These are phyloP conservation scores for Chaetomidium leptoderma DNA, from an alignment of 495 filamentous ascomycete species.

Conservation along the genomic window DNA sequence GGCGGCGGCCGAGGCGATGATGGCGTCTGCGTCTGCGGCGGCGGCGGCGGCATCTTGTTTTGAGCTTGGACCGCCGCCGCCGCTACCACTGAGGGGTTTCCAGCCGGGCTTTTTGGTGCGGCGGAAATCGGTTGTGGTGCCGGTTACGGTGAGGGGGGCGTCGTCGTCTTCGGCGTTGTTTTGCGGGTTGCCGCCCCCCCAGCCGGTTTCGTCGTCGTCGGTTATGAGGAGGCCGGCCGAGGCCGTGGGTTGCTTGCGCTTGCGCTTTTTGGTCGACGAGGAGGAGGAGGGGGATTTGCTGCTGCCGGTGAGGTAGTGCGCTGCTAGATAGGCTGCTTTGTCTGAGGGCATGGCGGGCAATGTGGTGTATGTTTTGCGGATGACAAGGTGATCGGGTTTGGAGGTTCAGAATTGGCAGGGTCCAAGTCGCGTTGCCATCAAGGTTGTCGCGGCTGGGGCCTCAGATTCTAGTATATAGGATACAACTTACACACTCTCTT, in stretches of 20 bases:
- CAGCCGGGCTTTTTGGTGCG: slow-evolving; percentile 72
- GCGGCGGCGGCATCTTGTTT: slow-evolving; percentile 37
- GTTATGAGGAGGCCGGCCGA: slow-evolving; percentile 76
- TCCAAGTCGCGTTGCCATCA: slow-evolving; percentile 10
- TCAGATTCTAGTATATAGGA: too few species aligned
- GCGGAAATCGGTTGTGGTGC: slow-evolving; percentile 64
- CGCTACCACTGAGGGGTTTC: slow-evolving; percentile 68
- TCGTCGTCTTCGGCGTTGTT: slow-evolving; percentile 45
- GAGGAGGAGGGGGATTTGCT: slow-evolving; percentile 56
- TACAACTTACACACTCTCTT: too few species aligned
- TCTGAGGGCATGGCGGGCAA: slow-evolving; percentile 50
- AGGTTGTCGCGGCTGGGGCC: too few species aligned
- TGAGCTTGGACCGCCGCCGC: slow-evolving; percentile 2
- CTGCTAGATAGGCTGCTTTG: slow-evolving; percentile 84
- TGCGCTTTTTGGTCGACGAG: slow-evolving; percentile 64
- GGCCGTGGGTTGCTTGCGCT: slow-evolving; percentile 64
- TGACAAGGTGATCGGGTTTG: not conserved
- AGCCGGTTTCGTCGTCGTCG: slow-evolving; percentile 79
- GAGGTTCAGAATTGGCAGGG: not conserved
- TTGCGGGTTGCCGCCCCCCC: slow-evolving; percentile 46
- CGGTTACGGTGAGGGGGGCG: slow-evolving; percentile 46
- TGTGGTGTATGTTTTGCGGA: not conserved
- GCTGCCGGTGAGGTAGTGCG: slow-evolving; percentile 84
- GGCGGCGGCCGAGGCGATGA: slow-evolving; percentile 68
- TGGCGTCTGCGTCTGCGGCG: slow-evolving; percentile 71